Conservation (phyloP, 1,284 basidiomycete species). For the Pseudozyma sp. region DNA sequence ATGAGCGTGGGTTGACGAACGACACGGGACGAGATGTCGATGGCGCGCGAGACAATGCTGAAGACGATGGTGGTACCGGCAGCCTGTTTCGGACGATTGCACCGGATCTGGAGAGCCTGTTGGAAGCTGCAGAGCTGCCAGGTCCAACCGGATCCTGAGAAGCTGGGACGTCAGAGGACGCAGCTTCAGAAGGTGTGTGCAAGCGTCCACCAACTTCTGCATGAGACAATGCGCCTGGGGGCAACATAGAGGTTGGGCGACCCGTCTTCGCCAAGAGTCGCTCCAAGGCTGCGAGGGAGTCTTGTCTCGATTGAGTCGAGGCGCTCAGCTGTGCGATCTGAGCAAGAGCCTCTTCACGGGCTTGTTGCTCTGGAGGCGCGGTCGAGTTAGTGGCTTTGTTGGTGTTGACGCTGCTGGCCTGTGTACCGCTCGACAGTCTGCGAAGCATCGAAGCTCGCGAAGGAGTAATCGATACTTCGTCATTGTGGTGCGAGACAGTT, state of each 20-base stretch:
- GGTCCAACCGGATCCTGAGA: background rate
- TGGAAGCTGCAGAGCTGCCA: background rate
- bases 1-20: slow-evolving; percentile 54
- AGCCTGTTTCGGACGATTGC: slow-evolving; percentile 26
- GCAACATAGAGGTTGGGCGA: slow-evolving; percentile 30
- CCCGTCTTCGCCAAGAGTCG: slow-evolving; percentile 42
- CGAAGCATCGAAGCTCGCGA: background rate
- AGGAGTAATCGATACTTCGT: slow-evolving; percentile 3
- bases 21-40: slow-evolving; percentile 38
- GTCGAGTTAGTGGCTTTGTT: slow-evolving; percentile 1
- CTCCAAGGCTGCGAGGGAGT: slow-evolving; percentile 50
- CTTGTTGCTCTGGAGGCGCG: slow-evolving; percentile 31
- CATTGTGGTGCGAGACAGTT: background rate
- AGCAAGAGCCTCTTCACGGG: slow-evolving; percentile 40
- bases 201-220: slow-evolving; percentile 26
- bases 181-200: slow-evolving; percentile 1
- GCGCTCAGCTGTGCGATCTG: slow-evolving; percentile 50
- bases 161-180: background rate
- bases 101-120: slow-evolving; percentile 34
- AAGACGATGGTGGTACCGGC: slow-evolving; percentile 10
- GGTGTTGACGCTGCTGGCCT: background rate
- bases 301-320: slow-evolving; percentile 20
- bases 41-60: slow-evolving; percentile 18
- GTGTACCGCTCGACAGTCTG: slow-evolving; percentile 8
- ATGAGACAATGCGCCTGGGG: slow-evolving; percentile 15